phyloP scores from a whole-genome alignment of 805 yeast species.

The Naumovozyma baii region DNA sequence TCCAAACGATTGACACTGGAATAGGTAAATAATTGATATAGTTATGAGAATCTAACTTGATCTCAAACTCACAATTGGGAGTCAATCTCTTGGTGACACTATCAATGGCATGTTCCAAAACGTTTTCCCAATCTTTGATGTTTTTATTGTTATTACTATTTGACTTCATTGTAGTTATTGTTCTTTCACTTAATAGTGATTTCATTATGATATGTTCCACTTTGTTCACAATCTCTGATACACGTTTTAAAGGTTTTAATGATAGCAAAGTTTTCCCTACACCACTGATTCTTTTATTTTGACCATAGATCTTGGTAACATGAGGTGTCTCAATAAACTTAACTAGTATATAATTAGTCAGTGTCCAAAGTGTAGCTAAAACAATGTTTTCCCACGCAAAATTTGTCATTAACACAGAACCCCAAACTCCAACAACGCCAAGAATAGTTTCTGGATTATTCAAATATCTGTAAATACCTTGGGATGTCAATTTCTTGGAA shows the following conservation, averaged over 20 bases:
- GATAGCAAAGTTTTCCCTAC: slow-evolving; percentile 35
- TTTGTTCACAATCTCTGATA: slow-evolving; percentile 34
- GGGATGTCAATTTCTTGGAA: slow-evolving; percentile 49
- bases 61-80: slow-evolving; percentile 23
- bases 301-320: slow-evolving; percentile 68
- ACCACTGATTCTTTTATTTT: slow-evolving; percentile 47
- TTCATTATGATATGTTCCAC: slow-evolving; percentile 27
- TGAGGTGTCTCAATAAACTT: slow-evolving; percentile 70
- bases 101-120: slow-evolving; percentile 12
- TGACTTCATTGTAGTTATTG: not conserved
- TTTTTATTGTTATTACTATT: not conserved
- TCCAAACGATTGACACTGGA: slow-evolving; percentile 47
- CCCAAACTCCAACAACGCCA: slow-evolving; percentile 76
- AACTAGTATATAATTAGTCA: slow-evolving; percentile 54
- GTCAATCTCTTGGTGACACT: slow-evolving; percentile 14
- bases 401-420: slow-evolving; percentile 48
- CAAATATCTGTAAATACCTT: slow-evolving; percentile 73
- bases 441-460: slow-evolving; percentile 75
- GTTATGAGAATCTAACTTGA: slow-evolving; percentile 21
- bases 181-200: slow-evolving; percentile 4
- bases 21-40: slow-evolving; percentile 29
- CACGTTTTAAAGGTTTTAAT: slow-evolving; percentile 28
- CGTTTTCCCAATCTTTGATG: slow-evolving; percentile 13
- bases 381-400: slow-evolving; percentile 41
- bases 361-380: slow-evolving; percentile 55